Base-by-base conservation (phyloP, 805 yeast species). In the Vanderwaltozyma verrucispora region DNA sequence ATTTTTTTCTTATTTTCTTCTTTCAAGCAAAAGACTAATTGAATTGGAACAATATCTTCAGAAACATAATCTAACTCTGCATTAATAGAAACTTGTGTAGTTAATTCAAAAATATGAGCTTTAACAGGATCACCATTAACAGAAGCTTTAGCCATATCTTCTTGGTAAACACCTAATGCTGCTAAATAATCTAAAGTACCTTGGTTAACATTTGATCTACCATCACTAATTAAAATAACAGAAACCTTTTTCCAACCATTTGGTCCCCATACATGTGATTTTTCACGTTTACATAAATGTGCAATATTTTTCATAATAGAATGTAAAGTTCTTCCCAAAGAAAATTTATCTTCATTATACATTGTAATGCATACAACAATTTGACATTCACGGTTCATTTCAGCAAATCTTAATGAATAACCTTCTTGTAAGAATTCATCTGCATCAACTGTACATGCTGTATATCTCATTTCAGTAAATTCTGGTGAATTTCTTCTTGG, bases 231-330 rank as follows among this genome's bases (percentile, higher is more conserved):
- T 49, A 92, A 80, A 39, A 84, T 68, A 12, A 92, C 96, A 37
- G 89, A 96, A 16, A 92, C 80, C 61, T 89, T 92, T 55, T 92
- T 87, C 99, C 99, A 92, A 19, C 95, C 82, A 42, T 88, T 94
- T 47, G 79, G 77, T 4, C 98, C 97, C 99, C 99, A 92, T 14
- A 83, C 80, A 35, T 81, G 68, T 28, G 95, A 82, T 56, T 77
- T 81, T 38, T 72, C 70, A 59, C 98, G 75, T 13, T 80, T 74
- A 55, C 95, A 76, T 36, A 92, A 67, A 53, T 87, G 92, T 2
- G 95, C 84, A 41, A 92, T 75, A 60, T 94, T 92, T 51, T 77
- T 82, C 84, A 89, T 85, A 13, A 92, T 89, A 0, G 95, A 84
- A 59, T 94, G 95, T 72, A 92, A 69, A 0, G 98, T 94, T 63